Conservation (phyloP, 352 stramenopile genomes). For the Pythium insidiosum region DNA sequence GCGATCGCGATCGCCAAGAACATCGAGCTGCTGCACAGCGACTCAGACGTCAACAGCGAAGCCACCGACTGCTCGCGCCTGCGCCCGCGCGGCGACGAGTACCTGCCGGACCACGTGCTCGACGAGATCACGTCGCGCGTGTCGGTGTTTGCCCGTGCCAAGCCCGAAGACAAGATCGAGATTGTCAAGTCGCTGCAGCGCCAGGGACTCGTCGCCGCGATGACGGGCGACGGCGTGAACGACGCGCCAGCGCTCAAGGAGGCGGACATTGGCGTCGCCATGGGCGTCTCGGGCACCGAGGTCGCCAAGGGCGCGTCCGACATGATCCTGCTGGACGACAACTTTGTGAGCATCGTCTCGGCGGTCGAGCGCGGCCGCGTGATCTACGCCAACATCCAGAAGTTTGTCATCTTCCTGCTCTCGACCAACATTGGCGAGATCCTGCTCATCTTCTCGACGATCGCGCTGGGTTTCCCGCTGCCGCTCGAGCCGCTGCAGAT, state of each 20-base stretch:
- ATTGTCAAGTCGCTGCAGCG: conserved; percentile 94
- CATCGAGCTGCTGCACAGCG: conserved; percentile 87
- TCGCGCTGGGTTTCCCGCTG: conserved; percentile 49
- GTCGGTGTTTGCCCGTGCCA: conserved; percentile 93
- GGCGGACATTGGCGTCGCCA: conserved; percentile 95
- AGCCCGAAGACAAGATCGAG: conserved; percentile 94
- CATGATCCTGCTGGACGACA: conserved; percentile 98
- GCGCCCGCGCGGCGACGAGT: conserved; percentile 36
- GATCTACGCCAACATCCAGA: conserved; percentile 98
- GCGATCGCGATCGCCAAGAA: conserved; percentile 90
- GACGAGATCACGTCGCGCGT: conserved; percentile 79
- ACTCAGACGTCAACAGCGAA: conserved; percentile 41
- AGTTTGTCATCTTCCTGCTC: conserved; percentile 98
- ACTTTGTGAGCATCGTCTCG: conserved; percentile 97
- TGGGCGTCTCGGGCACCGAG: conserved; percentile 96
- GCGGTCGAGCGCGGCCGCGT: conserved; percentile 94
- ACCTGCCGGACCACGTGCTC: conserved; percentile 66
- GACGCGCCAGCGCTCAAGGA: conserved; percentile 96
- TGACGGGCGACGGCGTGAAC: conserved; percentile 98
- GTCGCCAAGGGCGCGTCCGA: conserved; percentile 97
- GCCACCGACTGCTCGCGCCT: conserved; percentile 72
- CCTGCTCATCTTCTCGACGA: conserved; percentile 67
- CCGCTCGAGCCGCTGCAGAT: conserved; percentile 96
- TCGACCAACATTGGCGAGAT: conserved; percentile 97
- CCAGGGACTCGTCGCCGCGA: conserved; percentile 86